A percentile compares a stretch with the other conserved stretches of the same genome.
Conservation (phyloP, 148 eudicot species). For the Diospyros lotus region DNA sequence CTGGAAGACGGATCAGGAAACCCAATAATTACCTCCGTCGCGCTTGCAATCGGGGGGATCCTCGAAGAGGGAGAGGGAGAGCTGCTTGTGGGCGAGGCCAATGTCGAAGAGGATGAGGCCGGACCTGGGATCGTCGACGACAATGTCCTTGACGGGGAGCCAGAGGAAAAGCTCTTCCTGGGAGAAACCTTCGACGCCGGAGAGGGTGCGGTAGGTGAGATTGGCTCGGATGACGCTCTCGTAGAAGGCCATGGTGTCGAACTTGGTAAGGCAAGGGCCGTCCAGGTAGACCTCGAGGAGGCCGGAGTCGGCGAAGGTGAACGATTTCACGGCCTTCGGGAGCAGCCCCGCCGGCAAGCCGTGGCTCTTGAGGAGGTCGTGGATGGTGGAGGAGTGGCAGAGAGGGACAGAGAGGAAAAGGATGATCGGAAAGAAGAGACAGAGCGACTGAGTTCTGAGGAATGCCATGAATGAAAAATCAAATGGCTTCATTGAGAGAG, state of each 20-base stretch:
- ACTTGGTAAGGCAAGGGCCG: constrained; percentile 66
- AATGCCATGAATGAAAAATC: constrained; percentile 24
- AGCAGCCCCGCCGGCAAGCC: constrained; percentile 69
- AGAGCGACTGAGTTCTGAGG: constrained; percentile 3
- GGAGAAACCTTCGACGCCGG: constrained; percentile 60
- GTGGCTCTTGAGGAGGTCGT: constrained; percentile 52
- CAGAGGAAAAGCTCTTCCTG: constrained; percentile 80
- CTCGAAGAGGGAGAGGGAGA: constrained; percentile 75
- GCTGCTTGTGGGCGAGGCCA: constrained; percentile 78
- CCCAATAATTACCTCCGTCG: constrained; percentile 23
- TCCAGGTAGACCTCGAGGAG: constrained; percentile 51
- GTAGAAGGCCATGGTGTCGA: constrained; percentile 67
- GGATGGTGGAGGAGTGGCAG: constrained; percentile 33
- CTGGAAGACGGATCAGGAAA: background rate
- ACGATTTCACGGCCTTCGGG: constrained; percentile 67
- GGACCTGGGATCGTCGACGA: constrained; percentile 68
- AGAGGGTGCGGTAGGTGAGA: constrained; percentile 56
- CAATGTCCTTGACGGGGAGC: constrained; percentile 69
- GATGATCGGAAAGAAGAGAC: background rate
- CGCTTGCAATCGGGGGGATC: constrained; percentile 74
- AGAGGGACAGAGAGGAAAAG: constrained; percentile 10
- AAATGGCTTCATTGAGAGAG: background rate
- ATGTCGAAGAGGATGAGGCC: constrained; percentile 76
- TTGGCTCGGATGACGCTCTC: constrained; percentile 68
- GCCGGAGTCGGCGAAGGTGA: constrained; percentile 39